These are phyloP conservation scores for Dictyostelium discoideum DNA, from an alignment of 78 protist genomes.

Conservation along the genomic window DNA sequence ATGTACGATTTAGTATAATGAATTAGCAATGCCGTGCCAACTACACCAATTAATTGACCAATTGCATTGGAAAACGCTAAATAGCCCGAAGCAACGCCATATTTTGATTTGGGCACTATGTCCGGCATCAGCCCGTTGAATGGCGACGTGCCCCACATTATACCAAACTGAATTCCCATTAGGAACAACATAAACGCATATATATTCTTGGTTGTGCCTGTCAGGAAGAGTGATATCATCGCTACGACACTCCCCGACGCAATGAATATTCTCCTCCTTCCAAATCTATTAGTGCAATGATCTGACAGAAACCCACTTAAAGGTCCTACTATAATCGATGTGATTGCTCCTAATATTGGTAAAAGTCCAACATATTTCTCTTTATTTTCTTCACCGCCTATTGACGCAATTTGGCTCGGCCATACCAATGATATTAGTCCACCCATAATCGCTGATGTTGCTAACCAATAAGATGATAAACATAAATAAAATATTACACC, in stretches of 20 bases:
- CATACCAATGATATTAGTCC: conserved; percentile 30
- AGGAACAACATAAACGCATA: background rate
- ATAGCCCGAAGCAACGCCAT: conserved; percentile 32
- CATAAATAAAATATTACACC: conserved; percentile 8
- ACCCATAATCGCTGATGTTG: conserved; percentile 10
- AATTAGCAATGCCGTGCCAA: background rate
- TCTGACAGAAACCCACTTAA: conserved; percentile 27
- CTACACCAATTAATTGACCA: conserved; percentile 50
- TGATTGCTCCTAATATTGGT: conserved; percentile 20
- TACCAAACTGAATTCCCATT: conserved; percentile 43
- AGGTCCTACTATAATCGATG: conserved; percentile 3
- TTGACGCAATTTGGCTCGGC: conserved; percentile 30
- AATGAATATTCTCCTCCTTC: conserved; percentile 25
- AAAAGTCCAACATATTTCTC: conserved; percentile 15
- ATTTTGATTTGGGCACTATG: conserved; percentile 21
- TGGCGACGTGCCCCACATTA: conserved; percentile 40
- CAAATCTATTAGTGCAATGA: conserved; percentile 17
- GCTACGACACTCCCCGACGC: background rate
- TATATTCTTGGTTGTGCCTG: background rate
- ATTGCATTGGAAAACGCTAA: conserved; percentile 48
- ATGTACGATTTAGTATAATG: background rate
- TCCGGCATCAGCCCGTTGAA: conserved; percentile 32
- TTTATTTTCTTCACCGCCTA: conserved; percentile 28
- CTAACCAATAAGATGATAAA: conserved; percentile 42
- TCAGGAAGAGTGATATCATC: background rate